phyloP scores from a whole-genome alignment of 306 rosid genomes.

The Comarum palustre region DNA sequence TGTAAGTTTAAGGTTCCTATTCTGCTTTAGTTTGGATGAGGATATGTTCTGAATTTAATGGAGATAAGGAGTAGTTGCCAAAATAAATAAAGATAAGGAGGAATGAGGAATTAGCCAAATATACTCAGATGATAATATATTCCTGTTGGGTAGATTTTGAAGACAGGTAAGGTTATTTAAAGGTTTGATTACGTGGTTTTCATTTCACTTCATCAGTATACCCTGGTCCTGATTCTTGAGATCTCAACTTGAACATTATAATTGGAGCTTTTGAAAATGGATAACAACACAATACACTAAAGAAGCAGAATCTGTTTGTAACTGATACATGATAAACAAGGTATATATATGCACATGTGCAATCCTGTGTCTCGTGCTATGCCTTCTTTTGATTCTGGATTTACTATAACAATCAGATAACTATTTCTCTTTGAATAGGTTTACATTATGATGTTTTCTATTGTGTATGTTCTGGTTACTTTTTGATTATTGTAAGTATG shows the following conservation, averaged over 20 bases:
- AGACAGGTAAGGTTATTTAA: constrained; percentile 12
- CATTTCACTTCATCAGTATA: not conserved
- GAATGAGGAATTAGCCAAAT: constrained; percentile 2
- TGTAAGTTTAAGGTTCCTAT: not conserved
- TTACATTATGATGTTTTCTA: not conserved
- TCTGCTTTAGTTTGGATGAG: not conserved
- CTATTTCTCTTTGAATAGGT: not conserved
- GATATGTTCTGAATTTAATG: constrained; percentile 7
- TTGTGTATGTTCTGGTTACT: not conserved
- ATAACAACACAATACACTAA: not conserved
- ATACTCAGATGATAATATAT: constrained; percentile 12
- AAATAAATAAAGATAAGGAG: constrained; percentile 2
- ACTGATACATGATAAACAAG: not conserved
- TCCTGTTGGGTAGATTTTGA: constrained; percentile 16
- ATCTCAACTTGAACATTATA: constrained; percentile 3
- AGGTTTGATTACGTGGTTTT: not conserved
- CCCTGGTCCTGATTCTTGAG: constrained; percentile 3
- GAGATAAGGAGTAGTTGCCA: not conserved
- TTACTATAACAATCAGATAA: not conserved
- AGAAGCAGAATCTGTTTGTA: not conserved
- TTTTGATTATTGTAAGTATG: not conserved
- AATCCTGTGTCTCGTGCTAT: not conserved
- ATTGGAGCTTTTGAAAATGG: constrained; percentile 13
- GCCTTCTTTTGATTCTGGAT: not conserved
- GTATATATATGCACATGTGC: not conserved